phyloP scores from a whole-genome alignment of 352 stramenopile species.

The Pythium aquatile region DNA sequence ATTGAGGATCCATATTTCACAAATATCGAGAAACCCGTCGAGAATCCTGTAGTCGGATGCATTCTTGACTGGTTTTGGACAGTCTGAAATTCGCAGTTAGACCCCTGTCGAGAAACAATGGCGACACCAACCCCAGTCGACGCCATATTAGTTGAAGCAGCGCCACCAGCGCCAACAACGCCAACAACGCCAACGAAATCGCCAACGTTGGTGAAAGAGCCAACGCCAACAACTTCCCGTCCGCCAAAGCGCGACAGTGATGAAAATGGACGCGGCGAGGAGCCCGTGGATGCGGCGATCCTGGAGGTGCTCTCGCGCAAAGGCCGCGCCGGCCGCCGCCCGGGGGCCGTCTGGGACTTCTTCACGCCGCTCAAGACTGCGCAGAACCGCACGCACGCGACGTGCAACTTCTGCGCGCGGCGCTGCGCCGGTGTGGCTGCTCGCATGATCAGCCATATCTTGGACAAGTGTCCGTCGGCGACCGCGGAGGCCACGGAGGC shows the following conservation, averaged over 20 bases:
- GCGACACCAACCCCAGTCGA: conserved; percentile 5
- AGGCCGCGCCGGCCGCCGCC: conserved; percentile 31
- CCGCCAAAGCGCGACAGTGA: not conserved
- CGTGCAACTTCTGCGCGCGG: conserved; percentile 46
- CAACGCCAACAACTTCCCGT: conserved; percentile 5
- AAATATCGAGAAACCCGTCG: not conserved
- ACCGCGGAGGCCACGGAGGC: conserved; percentile 27
- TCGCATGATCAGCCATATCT: conserved; percentile 50
- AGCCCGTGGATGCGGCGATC: not conserved
- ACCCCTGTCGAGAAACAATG: conserved; percentile 3
- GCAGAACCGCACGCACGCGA: conserved; percentile 46
- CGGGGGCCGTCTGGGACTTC: conserved; percentile 48
- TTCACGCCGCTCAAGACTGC: conserved; percentile 44
- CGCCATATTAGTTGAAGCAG: not conserved
- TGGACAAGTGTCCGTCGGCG: conserved; percentile 40
- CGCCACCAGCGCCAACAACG: not conserved
- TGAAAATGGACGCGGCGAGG: not conserved
- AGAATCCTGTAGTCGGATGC: not conserved
- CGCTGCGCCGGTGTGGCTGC: conserved; percentile 47
- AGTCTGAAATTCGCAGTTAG: conserved; percentile 14
- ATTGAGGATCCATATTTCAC: not conserved
- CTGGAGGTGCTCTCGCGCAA: conserved; percentile 1
- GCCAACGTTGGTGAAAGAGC: conserved; percentile 1
- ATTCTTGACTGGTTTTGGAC: conserved; percentile 23
- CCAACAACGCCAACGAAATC: not conserved